phyloP scores from a whole-genome alignment of 192 early-diverging fungal genomes.

The Backusella tarrabulga region DNA sequence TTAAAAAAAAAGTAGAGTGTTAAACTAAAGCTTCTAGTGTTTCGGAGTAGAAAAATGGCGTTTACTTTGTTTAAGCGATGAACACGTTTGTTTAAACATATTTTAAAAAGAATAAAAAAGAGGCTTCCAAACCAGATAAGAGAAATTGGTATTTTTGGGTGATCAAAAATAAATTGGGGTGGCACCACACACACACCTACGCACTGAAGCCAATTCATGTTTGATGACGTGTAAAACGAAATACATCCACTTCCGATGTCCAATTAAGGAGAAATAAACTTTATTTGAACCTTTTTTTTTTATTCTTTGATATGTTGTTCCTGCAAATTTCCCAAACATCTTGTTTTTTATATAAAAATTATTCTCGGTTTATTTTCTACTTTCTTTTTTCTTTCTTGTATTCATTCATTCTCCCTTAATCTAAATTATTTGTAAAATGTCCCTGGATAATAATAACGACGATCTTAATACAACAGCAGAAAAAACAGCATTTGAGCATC shows the following conservation, averaged over 20 bases:
- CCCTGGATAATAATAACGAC: neutral
- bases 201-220: neutral
- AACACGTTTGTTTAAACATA: conserved; percentile 4
- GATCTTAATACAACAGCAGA: neutral
- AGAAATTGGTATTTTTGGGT: neutral
- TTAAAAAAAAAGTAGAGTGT: too few species aligned
- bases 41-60: neutral
- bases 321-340: neutral
- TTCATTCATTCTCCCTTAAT: neutral
- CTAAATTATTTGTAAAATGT: neutral
- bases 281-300: neutral
- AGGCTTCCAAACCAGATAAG: neutral
- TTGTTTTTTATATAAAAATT: neutral
- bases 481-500: neutral
- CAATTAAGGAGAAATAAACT: conserved; percentile 1
- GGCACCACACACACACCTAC: neutral
- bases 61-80: neutral
- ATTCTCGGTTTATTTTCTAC: neutral
- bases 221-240: neutral
- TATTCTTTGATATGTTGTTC: neutral
- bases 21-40: neutral
- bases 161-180: neutral
- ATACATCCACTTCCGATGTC: neutral
- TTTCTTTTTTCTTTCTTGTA: neutral
- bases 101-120: neutral